Percentiles rank a stretch among this genome's conserved stretches.
Conservation (phyloP, 441 rosid genomes). For the Macaranga tanarius region DNA sequence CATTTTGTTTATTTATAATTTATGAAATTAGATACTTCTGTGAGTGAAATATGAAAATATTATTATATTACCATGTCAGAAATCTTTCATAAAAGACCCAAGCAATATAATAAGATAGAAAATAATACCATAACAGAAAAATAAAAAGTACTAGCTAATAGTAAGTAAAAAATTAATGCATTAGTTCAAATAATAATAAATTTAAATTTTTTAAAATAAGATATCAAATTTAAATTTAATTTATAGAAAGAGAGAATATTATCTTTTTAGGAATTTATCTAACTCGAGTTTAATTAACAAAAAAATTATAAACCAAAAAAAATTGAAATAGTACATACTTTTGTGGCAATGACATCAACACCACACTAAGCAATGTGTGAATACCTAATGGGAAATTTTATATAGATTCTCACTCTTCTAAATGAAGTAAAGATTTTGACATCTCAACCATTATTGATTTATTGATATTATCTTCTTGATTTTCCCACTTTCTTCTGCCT, state of each 20-base stretch:
- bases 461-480: slow-evolving; percentile 17
- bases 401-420: slow-evolving; percentile 23
- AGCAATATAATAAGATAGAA: background rate
- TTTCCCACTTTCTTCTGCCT: slow-evolving; percentile 11
- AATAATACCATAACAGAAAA: background rate
- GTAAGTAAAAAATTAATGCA: background rate
- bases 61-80: too few relatives aligned
- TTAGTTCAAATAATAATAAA: too few relatives aligned
- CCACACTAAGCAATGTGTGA: slow-evolving; percentile 29
- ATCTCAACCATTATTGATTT: slow-evolving; percentile 45
- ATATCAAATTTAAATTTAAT: too few relatives aligned
- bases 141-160: background rate
- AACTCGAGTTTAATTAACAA: too few relatives aligned
- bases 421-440: slow-evolving; percentile 46
- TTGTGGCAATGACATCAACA: slow-evolving; percentile 33
- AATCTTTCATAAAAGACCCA: too few relatives aligned
- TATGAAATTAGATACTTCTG: background rate
- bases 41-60: too few relatives aligned
- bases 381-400: slow-evolving; percentile 24
- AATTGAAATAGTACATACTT: too few relatives aligned
- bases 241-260: too few relatives aligned
- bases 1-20: background rate
- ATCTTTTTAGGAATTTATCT: too few relatives aligned
- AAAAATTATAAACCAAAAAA: too few relatives aligned
- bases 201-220: too few relatives aligned